A percentile compares a stretch with the other conserved stretches of the same genome.
phyloP scores from a whole-genome alignment of 1,139 yeast genomes.

The Scheffersomyces insectosa region DNA sequence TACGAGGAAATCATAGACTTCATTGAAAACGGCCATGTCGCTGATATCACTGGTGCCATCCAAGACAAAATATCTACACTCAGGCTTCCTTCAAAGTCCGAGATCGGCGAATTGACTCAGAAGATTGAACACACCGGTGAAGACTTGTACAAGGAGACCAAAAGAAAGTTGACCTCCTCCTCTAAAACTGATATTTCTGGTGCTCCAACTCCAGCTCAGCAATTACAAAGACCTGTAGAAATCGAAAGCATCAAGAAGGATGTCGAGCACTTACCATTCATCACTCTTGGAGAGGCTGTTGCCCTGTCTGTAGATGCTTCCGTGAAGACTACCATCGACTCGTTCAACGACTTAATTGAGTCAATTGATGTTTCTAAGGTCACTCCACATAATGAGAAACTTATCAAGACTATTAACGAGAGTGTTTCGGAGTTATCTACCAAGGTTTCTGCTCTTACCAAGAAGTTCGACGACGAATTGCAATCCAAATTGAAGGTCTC shows the following conservation, averaged over 20 bases:
- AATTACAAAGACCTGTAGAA: constrained; percentile 46
- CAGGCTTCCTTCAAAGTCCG: constrained; percentile 33
- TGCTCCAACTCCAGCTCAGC: constrained; percentile 44
- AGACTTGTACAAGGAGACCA: constrained; percentile 39
- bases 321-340: constrained; percentile 46
- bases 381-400: constrained; percentile 28
- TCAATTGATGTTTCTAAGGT: constrained; percentile 45
- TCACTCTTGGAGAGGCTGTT: constrained; percentile 24
- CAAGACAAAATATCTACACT: constrained; percentile 21
- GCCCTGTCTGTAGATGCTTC: constrained; percentile 40
- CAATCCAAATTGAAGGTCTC: constrained; percentile 36
- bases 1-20: constrained; percentile 43
- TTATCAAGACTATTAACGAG: constrained; percentile 33
- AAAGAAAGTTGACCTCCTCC: constrained; percentile 23
- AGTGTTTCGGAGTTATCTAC: constrained; percentile 32
- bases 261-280: constrained; percentile 37
- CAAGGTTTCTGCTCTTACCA: constrained; percentile 37
- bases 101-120: constrained; percentile 35
- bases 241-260: constrained; percentile 34
- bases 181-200: constrained; percentile 10
- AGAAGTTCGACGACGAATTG: constrained; percentile 44
- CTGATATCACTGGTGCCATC: constrained; percentile 29
- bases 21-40: constrained; percentile 39
- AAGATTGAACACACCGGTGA: constrained; percentile 37
- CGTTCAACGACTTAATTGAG: constrained; percentile 54